These are phyloP conservation scores for Paracorniculantispora psalliotae DNA, from an alignment of 2,329 filamentous ascomycete species.

Conservation along the genomic window DNA sequence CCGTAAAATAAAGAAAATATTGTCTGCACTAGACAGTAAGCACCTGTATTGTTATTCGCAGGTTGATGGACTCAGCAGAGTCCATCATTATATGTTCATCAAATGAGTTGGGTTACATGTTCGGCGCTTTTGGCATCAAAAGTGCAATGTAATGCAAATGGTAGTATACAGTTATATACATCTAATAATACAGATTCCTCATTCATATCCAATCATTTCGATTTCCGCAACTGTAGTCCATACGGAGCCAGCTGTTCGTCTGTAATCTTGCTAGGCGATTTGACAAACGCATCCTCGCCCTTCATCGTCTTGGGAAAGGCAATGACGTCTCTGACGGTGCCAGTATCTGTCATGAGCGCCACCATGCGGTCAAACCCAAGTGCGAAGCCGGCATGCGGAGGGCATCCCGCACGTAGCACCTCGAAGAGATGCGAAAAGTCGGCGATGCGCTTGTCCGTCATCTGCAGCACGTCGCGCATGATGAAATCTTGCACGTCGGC, in stretches of 20 bases:
- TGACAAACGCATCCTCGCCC: slow-evolving; percentile 80
- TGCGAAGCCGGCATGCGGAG: slow-evolving; percentile 90
- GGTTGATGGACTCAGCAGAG: too few relatives aligned
- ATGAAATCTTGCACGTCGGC: slow-evolving; percentile 79
- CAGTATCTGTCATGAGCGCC: slow-evolving; percentile 69
- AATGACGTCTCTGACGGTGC: slow-evolving; percentile 87
- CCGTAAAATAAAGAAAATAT: too few relatives aligned
- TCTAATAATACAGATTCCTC: background rate
- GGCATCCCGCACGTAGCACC: slow-evolving; percentile 79
- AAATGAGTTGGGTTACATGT: too few relatives aligned
- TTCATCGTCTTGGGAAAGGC: slow-evolving; percentile 93
- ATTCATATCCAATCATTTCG: background rate
- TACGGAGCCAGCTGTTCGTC: slow-evolving; percentile 48
- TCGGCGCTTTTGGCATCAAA: too few relatives aligned
- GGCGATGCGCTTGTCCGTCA: slow-evolving; percentile 64
- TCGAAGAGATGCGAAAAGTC: slow-evolving; percentile 84
- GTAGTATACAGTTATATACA: background rate
- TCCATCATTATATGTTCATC: too few relatives aligned
- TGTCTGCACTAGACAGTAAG: too few relatives aligned
- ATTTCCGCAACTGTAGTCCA: slow-evolving; percentile 31
- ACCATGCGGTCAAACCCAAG: slow-evolving; percentile 86
- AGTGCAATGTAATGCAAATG: too few relatives aligned
- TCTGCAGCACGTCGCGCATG: slow-evolving; percentile 76
- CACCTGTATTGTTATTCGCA: too few relatives aligned
- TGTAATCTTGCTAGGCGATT: slow-evolving; percentile 66